phyloP scores from a whole-genome alignment of 768 basidiomycete species.

The Collybia sordida region DNA sequence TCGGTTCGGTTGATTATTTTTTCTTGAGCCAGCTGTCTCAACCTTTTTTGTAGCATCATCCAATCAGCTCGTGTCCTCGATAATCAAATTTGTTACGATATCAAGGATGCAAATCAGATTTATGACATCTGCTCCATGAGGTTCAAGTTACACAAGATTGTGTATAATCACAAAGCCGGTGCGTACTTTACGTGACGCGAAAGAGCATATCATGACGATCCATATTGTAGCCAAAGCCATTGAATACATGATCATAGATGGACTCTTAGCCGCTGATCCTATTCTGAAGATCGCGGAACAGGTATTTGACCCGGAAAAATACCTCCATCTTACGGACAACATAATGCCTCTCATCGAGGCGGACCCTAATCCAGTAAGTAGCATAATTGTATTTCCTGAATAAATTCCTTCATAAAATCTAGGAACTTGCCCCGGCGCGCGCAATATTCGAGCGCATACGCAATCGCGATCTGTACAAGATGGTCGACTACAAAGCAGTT shows the following conservation, averaged over 20 bases:
- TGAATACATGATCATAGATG: constrained; percentile 86
- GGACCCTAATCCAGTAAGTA: constrained; percentile 47
- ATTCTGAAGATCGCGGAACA: constrained; percentile 56
- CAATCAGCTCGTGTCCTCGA: constrained; percentile 74
- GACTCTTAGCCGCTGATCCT: constrained; percentile 64
- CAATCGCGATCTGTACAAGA: constrained; percentile 64
- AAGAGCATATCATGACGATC: not conserved
- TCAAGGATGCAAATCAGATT: constrained; percentile 77
- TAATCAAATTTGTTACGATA: constrained; percentile 75
- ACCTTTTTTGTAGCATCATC: constrained; percentile 52
- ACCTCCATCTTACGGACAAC: constrained; percentile 66
- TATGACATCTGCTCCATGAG: constrained; percentile 74
- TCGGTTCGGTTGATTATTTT: constrained; percentile 32
- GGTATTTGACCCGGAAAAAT: constrained; percentile 58
- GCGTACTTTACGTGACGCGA: constrained; percentile 12
- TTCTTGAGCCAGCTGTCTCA: not conserved
- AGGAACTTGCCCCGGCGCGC: constrained; percentile 63
- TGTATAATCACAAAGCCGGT: constrained; percentile 85
- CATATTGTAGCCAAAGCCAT: constrained; percentile 65
- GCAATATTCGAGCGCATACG: constrained; percentile 62
- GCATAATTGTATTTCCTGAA: not conserved
- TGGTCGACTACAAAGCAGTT: constrained; percentile 63
- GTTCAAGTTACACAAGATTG: constrained; percentile 77
- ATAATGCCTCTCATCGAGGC: constrained; percentile 62
- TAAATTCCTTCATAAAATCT: constrained; percentile 4